These are phyloP conservation scores for Arthroderma sp. DNA, from an alignment of 2,329 filamentous ascomycete genomes.

Conservation along the genomic window DNA sequence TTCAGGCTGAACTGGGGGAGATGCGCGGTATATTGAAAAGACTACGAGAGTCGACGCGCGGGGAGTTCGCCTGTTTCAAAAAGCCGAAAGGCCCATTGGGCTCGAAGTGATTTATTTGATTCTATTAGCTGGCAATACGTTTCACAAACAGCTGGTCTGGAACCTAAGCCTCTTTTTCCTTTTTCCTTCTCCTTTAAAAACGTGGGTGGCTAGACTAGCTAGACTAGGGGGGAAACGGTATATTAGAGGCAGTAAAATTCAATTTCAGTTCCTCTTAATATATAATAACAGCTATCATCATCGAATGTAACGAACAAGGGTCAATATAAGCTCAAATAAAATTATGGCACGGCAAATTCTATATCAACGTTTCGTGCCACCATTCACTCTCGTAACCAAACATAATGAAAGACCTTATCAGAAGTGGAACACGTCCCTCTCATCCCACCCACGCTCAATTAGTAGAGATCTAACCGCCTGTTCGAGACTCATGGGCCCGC, in stretches of 20 bases:
- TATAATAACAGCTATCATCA: too few relatives aligned
- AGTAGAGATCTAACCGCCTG: neutral
- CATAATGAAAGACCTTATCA: neutral
- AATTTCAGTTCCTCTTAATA: too few relatives aligned
- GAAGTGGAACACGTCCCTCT: conserved; percentile 2
- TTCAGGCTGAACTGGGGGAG: conserved; percentile 80
- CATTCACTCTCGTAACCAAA: too few relatives aligned
- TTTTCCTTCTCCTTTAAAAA: too few relatives aligned
- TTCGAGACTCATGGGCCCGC: conserved; percentile 1
- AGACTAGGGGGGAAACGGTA: too few relatives aligned
- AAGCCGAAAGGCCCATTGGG: conserved; percentile 37
- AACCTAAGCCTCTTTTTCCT: too few relatives aligned
- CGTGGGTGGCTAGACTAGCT: too few relatives aligned
- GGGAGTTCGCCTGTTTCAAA: conserved; percentile 77
- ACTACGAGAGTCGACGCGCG: conserved; percentile 65
- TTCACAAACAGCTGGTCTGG: neutral
- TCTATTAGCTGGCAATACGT: neutral
- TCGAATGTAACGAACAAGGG: too few relatives aligned
- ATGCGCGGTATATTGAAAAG: conserved; percentile 80
- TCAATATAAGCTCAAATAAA: too few relatives aligned
- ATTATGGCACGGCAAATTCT: too few relatives aligned
- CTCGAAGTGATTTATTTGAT: neutral
- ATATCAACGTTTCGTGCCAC: too few relatives aligned
- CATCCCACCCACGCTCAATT: conserved; percentile 1
- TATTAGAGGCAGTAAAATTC: too few relatives aligned